phyloP scores from a whole-genome alignment of 1,139 yeast species.

The Debaryomyces subglobosus region DNA sequence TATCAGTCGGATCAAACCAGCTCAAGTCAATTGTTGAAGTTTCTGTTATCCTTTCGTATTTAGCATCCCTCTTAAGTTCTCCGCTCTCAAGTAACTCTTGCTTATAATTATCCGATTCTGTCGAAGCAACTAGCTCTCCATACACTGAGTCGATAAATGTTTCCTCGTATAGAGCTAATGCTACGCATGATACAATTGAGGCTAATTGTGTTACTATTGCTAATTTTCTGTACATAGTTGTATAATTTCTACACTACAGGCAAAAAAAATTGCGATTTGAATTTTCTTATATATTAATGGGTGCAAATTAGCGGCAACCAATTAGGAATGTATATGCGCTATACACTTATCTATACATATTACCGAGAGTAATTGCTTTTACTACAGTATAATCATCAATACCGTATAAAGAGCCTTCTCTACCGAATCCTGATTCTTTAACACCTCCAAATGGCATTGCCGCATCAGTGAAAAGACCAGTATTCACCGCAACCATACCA shows the following conservation, averaged over 20 bases:
- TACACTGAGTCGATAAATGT: constrained; percentile 25
- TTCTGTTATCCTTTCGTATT: background rate
- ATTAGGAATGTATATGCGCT: constrained; percentile 2
- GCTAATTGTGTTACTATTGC: background rate
- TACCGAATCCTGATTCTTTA: constrained; percentile 52
- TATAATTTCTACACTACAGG: background rate
- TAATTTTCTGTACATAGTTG: background rate
- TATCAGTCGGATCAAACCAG: background rate
- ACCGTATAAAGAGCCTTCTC: constrained; percentile 54
- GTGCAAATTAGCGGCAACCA: constrained; percentile 4
- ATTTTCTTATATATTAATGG: constrained; percentile 4
- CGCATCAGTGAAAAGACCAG: constrained; percentile 50
- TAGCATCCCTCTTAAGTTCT: background rate
- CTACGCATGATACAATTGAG: background rate
- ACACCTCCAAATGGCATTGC: constrained; percentile 55
- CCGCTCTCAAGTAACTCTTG: constrained; percentile 5
- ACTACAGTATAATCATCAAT: constrained; percentile 47
- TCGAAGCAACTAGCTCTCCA: constrained; percentile 19
- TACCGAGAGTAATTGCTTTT: constrained; percentile 44
- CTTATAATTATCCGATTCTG: constrained; percentile 8
- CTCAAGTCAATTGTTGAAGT: background rate
- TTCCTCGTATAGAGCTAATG: background rate
- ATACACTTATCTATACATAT: constrained; percentile 27
- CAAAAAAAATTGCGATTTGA: background rate
- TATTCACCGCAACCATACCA: constrained; percentile 52